A percentile compares a stretch with the other conserved stretches of the same genome.
Evolutionary conservation across 345 rosid genomes (phyloP).

Genomic region (Cardamine chenopodiifolia): DNA sequence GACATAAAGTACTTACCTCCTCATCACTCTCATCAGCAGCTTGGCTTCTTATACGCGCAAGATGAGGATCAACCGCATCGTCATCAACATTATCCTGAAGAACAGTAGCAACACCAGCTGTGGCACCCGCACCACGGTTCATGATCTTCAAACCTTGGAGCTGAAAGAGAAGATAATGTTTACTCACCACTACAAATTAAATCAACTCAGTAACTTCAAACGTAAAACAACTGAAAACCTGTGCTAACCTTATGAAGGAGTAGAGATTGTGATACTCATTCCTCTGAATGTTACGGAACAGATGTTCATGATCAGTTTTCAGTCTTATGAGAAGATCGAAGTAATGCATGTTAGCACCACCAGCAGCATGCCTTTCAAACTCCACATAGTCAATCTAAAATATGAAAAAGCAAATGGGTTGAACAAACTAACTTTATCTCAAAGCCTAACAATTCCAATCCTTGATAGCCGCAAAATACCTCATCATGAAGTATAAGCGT

Average conservation of each 20-base stretch:
- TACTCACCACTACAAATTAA: background rate
- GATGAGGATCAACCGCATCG: conserved; percentile 94
- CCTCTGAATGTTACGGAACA: conserved; percentile 94
- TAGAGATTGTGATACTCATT: conserved; percentile 92
- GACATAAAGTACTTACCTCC: conserved; percentile 52
- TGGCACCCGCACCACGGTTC: conserved; percentile 63
- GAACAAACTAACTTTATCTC: conserved; percentile 5
- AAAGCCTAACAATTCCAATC: conserved; percentile 4
- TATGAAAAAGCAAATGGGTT: conserved; percentile 4
- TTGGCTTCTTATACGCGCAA: conserved; percentile 77
- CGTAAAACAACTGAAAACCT: background rate
- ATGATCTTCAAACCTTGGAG: conserved; percentile 80
- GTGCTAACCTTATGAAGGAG: conserved; percentile 74
- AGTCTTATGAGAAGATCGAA: conserved; percentile 92
- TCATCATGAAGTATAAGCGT: conserved; percentile 98
- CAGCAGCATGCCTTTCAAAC: conserved; percentile 98
- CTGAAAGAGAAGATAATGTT: conserved; percentile 47
- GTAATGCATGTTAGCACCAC: conserved; percentile 99
- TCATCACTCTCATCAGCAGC: conserved; percentile 98
- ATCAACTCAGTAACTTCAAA: conserved; percentile 22
- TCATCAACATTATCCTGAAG: conserved; percentile 72
- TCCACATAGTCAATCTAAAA: conserved; percentile 90
- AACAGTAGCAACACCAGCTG: conserved; percentile 77
- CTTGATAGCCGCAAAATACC: conserved; percentile 46
- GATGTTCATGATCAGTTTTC: conserved; percentile 95